These are phyloP conservation scores for Pleurotus tuoliensis DNA, from an alignment of 768 basidiomycete genomes.

Conservation along the genomic window DNA sequence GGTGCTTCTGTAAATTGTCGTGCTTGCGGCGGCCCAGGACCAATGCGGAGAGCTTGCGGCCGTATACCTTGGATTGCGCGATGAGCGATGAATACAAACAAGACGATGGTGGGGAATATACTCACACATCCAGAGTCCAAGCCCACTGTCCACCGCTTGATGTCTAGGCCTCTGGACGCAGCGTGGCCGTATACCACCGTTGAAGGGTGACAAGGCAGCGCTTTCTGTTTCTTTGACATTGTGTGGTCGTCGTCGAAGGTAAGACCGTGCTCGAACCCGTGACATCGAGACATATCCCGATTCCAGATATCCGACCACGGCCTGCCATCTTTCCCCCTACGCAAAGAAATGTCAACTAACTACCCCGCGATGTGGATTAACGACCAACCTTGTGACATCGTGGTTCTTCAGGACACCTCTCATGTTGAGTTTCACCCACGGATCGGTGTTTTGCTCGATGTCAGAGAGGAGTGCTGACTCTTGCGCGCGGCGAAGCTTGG, in stretches of 20 bases:
- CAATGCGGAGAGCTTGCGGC: conserved; percentile 59
- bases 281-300: conserved; percentile 54
- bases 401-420: conserved; percentile 46
- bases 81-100: not conserved
- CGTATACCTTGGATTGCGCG: conserved; percentile 43
- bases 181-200: conserved; percentile 88
- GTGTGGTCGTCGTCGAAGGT: not conserved
- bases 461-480: conserved; percentile 64
- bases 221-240: conserved; percentile 18
- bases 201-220: conserved; percentile 62
- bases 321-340: conserved; percentile 42
- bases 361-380: not conserved
- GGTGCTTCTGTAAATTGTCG: not conserved
- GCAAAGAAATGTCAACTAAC: not conserved
- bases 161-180: conserved; percentile 74
- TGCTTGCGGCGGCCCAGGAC: conserved; percentile 38
- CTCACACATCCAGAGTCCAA: conserved; percentile 85
- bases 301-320: conserved; percentile 82
- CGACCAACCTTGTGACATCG: conserved; percentile 38
- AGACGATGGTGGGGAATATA: conserved; percentile 7
- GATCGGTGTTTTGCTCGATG: conserved; percentile 72
- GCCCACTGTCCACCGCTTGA: conserved; percentile 81
- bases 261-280: conserved; percentile 37
- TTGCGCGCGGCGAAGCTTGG: conserved; percentile 49
- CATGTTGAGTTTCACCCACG: conserved; percentile 77